Evolutionary conservation across 148 eudicot genomes (phyloP).

Genomic region (Dysphania ambrosioides): DNA sequence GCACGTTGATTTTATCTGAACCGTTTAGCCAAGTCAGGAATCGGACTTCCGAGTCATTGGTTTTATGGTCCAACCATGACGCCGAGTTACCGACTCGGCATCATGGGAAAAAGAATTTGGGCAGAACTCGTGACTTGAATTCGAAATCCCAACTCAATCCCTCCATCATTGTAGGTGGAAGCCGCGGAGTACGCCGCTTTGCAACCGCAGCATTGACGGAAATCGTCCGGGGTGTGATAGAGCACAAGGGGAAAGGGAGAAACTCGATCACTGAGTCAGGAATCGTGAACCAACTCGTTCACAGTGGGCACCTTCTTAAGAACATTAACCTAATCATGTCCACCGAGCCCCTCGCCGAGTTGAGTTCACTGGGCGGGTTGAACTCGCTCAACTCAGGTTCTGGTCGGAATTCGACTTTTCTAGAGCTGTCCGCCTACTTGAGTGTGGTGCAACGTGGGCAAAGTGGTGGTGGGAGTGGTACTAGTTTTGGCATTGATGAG

Average conservation of each 20-base stretch:
- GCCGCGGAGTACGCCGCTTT: conserved; percentile 60
- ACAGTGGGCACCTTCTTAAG: conserved; percentile 42
- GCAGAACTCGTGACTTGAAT: conserved; percentile 5
- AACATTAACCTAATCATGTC: conserved; percentile 39
- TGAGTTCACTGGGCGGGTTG: conserved; percentile 30
- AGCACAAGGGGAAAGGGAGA: conserved; percentile 41
- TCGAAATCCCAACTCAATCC: conserved; percentile 19
- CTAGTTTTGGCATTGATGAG: conserved; percentile 38
- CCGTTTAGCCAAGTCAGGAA: conserved; percentile 53
- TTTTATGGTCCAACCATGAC: conserved; percentile 23
- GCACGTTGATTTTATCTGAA: conserved; percentile 45
- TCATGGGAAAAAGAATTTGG: conserved; percentile 31
- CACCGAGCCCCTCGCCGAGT: conserved; percentile 43
- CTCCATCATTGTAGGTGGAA: conserved; percentile 53
- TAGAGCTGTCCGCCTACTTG: conserved; percentile 14
- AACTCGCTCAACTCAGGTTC: conserved; percentile 21
- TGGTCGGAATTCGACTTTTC: neutral
- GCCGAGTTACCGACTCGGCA: conserved; percentile 22
- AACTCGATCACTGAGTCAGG: conserved; percentile 54
- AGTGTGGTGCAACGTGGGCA: conserved; percentile 36
- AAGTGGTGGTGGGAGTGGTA: conserved; percentile 23
- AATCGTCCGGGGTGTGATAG: conserved; percentile 48
- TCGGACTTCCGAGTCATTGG: conserved; percentile 52
- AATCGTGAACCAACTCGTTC: conserved; percentile 56
- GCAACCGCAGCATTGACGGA: conserved; percentile 52